Conservation (phyloP, 2,329 filamentous ascomycete species). For the Fusarium sp. region DNA sequence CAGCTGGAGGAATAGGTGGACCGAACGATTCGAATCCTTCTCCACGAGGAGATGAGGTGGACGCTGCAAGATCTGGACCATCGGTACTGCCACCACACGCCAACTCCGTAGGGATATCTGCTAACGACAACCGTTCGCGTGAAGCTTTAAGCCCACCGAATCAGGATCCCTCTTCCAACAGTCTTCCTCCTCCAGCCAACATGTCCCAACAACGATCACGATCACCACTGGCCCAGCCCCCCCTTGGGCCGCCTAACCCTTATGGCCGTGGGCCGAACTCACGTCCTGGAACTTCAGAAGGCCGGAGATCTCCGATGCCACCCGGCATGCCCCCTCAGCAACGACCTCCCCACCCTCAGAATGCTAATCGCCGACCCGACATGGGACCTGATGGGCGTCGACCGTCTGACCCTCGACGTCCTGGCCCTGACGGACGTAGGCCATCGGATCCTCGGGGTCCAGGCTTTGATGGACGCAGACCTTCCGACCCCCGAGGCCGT, state of each 20-base stretch:
- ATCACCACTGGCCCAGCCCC: constrained; percentile 58
- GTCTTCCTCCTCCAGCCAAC: constrained; percentile 57
- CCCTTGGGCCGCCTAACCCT: constrained; percentile 50
- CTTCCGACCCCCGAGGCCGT: constrained; percentile 32
- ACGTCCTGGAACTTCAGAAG: constrained; percentile 51
- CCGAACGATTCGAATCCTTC: constrained; percentile 50
- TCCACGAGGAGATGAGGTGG: constrained; percentile 51
- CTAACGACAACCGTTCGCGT: constrained; percentile 67
- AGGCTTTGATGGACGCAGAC: constrained; percentile 35
- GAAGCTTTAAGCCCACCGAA: constrained; percentile 62
- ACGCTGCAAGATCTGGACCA: constrained; percentile 55
- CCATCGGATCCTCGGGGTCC: constrained; percentile 39
- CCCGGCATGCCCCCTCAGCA: constrained; percentile 45
- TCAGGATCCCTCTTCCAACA: constrained; percentile 52
- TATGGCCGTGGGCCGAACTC: constrained; percentile 51
- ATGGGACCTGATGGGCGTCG: constrained; percentile 39
- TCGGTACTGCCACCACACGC: constrained; percentile 65
- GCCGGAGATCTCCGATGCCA: constrained; percentile 49
- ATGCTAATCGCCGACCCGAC: constrained; percentile 46
- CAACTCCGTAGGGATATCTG: constrained; percentile 63
- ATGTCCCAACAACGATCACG: constrained; percentile 57
- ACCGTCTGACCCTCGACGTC: constrained; percentile 30
- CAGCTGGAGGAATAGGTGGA: constrained; percentile 69
- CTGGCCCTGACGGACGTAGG: constrained; percentile 38
- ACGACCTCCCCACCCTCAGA: constrained; percentile 48